Percentiles rank a stretch among this genome's conserved stretches.
These are phyloP conservation scores for Ordospora colligata DNA, from an alignment of 371 early-diverging fungal genomes.

Conservation along the genomic window DNA sequence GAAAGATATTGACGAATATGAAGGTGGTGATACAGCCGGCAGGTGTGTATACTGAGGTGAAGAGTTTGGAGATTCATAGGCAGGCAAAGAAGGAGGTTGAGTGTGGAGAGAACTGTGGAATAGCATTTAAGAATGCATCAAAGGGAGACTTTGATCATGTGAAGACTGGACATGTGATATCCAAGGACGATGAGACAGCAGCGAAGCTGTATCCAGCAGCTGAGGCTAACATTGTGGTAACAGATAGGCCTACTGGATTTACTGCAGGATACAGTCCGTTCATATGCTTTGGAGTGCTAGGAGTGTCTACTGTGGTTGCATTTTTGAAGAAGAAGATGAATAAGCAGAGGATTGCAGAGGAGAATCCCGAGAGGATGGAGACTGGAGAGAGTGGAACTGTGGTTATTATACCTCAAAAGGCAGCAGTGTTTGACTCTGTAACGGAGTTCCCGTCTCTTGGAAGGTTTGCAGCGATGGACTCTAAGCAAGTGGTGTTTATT, in stretches of 20 bases:
- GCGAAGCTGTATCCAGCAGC: constrained; percentile 33
- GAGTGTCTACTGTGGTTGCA: constrained; percentile 13
- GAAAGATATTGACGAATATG: constrained; percentile 76
- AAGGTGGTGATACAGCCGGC: constrained; percentile 65
- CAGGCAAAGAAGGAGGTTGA: constrained; percentile 28
- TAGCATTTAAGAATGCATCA: constrained; percentile 49
- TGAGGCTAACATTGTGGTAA: constrained; percentile 40
- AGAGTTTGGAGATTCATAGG: constrained; percentile 59
- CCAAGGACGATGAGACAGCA: constrained; percentile 38
- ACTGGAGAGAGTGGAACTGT: constrained; percentile 36
- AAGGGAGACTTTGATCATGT: constrained; percentile 43
- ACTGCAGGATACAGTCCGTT: constrained; percentile 56
- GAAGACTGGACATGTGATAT: constrained; percentile 55
- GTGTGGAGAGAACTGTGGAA: constrained; percentile 58
- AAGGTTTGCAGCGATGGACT: constrained; percentile 59
- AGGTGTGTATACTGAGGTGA: constrained; percentile 49
- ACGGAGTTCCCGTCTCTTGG: constrained; percentile 52
- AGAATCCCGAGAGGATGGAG: constrained; percentile 12
- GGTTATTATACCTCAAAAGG: constrained; percentile 55
- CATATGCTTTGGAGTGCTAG: constrained; percentile 54
- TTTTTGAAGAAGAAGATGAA: constrained; percentile 10
- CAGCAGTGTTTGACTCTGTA: constrained; percentile 49
- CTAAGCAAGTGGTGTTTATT: constrained; percentile 52
- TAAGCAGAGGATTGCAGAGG: constrained; percentile 1
- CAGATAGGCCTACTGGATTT: constrained; percentile 42